Conservation (phyloP, 345 rosid genomes). For the Excoecaria agallocha region DNA sequence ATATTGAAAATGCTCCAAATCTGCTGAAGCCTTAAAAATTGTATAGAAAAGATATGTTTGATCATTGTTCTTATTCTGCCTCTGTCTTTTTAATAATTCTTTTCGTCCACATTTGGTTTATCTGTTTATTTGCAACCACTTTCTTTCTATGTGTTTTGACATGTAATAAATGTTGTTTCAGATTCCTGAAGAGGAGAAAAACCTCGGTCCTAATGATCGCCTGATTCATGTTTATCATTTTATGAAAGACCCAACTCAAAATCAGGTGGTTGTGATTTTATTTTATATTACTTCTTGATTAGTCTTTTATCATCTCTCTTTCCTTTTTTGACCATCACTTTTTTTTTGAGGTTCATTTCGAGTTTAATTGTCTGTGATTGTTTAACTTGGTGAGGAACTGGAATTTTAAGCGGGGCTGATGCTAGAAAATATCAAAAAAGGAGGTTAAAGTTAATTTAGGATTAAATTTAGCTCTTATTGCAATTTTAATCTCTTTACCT, state of each 20-base stretch:
- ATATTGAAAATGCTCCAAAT: background rate
- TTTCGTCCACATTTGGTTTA: background rate
- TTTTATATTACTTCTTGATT: background rate
- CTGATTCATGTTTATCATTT: conserved; percentile 93
- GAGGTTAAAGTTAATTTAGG: background rate
- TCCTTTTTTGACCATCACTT: too few relatives aligned
- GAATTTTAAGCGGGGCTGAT: background rate
- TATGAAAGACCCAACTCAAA: conserved; percentile 74
- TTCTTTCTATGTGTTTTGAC: background rate
- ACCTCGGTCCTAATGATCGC: conserved; percentile 84
- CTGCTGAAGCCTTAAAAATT: background rate
- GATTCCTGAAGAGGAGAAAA: conserved; percentile 97
- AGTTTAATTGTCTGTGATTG: background rate
- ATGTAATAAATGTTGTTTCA: conserved; percentile 25
- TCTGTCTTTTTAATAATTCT: background rate
- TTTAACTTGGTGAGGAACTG: background rate
- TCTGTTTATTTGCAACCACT: background rate
- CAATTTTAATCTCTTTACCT: too few relatives aligned
- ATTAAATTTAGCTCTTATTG: too few relatives aligned
- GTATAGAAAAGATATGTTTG: background rate
- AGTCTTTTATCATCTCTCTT: background rate
- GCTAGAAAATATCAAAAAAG: background rate
- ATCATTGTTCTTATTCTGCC: background rate
- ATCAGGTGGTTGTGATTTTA: conserved; percentile 47
- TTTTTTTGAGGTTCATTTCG: conserved; percentile 1